Evolutionary conservation across 2,329 filamentous ascomycete species (phyloP).

Genomic region (Colletotrichum musicola): DNA sequence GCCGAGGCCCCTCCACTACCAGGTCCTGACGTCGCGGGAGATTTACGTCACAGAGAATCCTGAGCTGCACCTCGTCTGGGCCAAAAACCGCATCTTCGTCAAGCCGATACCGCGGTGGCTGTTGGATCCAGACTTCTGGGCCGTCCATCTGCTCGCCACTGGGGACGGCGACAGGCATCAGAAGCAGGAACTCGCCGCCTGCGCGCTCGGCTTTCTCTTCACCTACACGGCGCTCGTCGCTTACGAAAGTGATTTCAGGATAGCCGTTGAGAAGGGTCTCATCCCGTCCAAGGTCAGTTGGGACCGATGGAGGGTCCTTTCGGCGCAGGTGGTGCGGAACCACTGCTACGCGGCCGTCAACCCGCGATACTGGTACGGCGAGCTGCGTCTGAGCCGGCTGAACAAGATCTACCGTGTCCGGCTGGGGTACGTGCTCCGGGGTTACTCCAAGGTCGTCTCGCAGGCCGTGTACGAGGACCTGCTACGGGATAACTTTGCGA

Average conservation of each 20-base stretch:
- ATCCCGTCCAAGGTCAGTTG: constrained; percentile 51
- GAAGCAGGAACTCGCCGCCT: constrained; percentile 44
- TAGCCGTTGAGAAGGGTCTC: constrained; percentile 51
- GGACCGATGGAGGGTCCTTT: constrained; percentile 51
- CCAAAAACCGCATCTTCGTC: constrained; percentile 51
- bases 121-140: constrained; percentile 52
- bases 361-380: constrained; percentile 55
- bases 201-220: constrained; percentile 53
- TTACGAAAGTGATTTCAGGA: constrained; percentile 53
- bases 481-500: constrained; percentile 33
- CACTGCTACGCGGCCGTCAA: constrained; percentile 48
- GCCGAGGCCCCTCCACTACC: constrained; percentile 44
- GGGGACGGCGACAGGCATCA: constrained; percentile 2
- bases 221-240: constrained; percentile 53
- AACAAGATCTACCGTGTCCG: constrained; percentile 57
- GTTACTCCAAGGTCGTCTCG: constrained; percentile 34
- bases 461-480: constrained; percentile 37
- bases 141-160: constrained; percentile 39
- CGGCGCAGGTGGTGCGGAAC: constrained; percentile 41
- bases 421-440: constrained; percentile 29
- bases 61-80: constrained; percentile 56
- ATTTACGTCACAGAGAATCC: constrained; percentile 53
- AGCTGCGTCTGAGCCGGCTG: constrained; percentile 53
- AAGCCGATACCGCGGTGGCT: constrained; percentile 57
- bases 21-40: constrained; percentile 43